phyloP scores from a whole-genome alignment of 2,329 filamentous ascomycete species.

The Ophiostoma sp. region DNA sequence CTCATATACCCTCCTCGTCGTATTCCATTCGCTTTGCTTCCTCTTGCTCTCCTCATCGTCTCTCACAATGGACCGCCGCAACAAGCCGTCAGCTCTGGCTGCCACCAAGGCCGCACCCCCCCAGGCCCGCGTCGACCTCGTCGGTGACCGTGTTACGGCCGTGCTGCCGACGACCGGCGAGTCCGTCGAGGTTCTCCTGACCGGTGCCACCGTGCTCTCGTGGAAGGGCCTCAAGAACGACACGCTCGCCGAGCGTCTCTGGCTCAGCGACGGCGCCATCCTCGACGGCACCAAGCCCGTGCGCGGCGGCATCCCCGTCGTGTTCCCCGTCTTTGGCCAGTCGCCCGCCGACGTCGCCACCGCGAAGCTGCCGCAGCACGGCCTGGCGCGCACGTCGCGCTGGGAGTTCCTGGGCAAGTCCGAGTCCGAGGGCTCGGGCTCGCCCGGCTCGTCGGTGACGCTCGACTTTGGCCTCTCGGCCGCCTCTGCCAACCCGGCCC shows the following conservation, averaged over 20 bases:
- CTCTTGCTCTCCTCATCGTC: background rate
- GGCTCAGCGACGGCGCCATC: conserved; percentile 71
- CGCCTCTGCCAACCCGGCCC: conserved; percentile 61
- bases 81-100: conserved; percentile 73
- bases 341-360: conserved; percentile 67
- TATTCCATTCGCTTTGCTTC: background rate
- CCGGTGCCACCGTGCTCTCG: conserved; percentile 84
- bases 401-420: conserved; percentile 96
- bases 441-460: conserved; percentile 53
- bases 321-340: conserved; percentile 93
- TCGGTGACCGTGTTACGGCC: conserved; percentile 68
- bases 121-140: conserved; percentile 68
- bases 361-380: conserved; percentile 78
- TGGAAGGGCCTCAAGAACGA: conserved; percentile 67
- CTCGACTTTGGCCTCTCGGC: conserved; percentile 89
- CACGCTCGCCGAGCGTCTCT: conserved; percentile 70
- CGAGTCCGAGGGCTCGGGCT: conserved; percentile 53
- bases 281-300: conserved; percentile 87
- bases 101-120: conserved; percentile 69
- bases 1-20: background rate
- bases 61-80: conserved; percentile 63
- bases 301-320: conserved; percentile 82
- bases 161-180: conserved; percentile 73
- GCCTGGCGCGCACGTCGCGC: conserved; percentile 79
- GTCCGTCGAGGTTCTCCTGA: conserved; percentile 77